Conservation (phyloP, 73 alveolate species). For the Paramecium caudatum region DNA sequence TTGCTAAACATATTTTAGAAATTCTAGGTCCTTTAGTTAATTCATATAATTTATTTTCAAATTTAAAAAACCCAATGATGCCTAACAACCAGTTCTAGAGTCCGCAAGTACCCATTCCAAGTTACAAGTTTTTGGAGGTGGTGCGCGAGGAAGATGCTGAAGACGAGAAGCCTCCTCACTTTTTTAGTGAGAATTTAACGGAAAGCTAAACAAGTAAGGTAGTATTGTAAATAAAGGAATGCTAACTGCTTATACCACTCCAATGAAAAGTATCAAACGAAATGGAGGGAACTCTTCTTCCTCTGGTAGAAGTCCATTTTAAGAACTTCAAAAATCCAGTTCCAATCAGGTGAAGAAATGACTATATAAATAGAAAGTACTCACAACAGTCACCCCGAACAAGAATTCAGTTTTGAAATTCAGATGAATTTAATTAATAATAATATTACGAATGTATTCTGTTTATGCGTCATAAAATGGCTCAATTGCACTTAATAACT, state of each 20-base stretch:
- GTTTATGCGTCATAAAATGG: conserved; percentile 65
- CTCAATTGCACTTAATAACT: conserved; percentile 28
- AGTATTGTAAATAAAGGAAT: neutral
- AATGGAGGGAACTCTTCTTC: conserved; percentile 58
- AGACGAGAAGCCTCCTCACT: conserved; percentile 37
- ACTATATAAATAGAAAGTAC: conserved; percentile 10
- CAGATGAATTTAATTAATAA: conserved; percentile 36
- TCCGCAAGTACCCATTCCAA: neutral
- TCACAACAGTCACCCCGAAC: conserved; percentile 38
- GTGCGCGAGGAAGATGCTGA: conserved; percentile 54
- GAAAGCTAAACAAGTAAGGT: conserved; percentile 47
- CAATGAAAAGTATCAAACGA: conserved; percentile 26
- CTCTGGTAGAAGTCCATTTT: conserved; percentile 46
- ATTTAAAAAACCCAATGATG: conserved; percentile 25
- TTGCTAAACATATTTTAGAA: neutral
- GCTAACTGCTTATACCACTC: conserved; percentile 62
- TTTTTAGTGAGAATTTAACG: conserved; percentile 39
- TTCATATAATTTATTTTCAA: conserved; percentile 37
- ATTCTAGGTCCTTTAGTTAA: neutral
- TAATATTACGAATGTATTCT: conserved; percentile 23
- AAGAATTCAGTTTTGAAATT: conserved; percentile 50
- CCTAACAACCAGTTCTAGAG: conserved; percentile 58
- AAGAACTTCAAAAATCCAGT: conserved; percentile 50
- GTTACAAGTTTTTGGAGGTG: conserved; percentile 42
- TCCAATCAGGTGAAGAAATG: conserved; percentile 48